A percentile compares a stretch with the other conserved stretches of the same genome.
These are phyloP conservation scores for Lyophyllum atratum DNA, from an alignment of 768 basidiomycete species.

Conservation along the genomic window DNA sequence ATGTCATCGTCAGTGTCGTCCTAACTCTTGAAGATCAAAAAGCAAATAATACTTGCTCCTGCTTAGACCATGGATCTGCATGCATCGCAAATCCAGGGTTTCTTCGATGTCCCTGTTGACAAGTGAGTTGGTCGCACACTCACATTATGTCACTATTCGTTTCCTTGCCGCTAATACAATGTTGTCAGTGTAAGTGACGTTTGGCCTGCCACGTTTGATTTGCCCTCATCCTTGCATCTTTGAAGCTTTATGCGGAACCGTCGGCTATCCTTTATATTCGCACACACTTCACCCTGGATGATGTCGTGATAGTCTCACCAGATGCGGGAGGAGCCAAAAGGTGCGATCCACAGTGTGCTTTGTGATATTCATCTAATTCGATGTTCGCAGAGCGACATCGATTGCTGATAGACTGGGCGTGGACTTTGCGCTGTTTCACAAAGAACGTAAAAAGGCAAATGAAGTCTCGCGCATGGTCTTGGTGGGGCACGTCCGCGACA, in stretches of 20 bases:
- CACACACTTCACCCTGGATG: slow-evolving; percentile 79
- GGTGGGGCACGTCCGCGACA: slow-evolving; percentile 91
- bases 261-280: slow-evolving; percentile 95
- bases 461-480: slow-evolving; percentile 94
- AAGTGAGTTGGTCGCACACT: slow-evolving; percentile 67
- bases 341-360: slow-evolving; percentile 42
- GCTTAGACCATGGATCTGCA: slow-evolving; percentile 96
- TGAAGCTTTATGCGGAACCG: slow-evolving; percentile 91
- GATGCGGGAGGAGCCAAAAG: slow-evolving; percentile 99
- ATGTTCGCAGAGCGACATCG: slow-evolving; percentile 78
- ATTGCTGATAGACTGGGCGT: slow-evolving; percentile 95
- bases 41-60: slow-evolving; percentile 5
- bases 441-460: slow-evolving; percentile 97
- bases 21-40: slow-evolving; percentile 7
- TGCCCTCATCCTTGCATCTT: neutral
- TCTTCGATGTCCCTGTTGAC: slow-evolving; percentile 99
- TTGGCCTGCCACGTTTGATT: slow-evolving; percentile 4
- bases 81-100: slow-evolving; percentile 98
- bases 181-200: slow-evolving; percentile 47
- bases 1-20: slow-evolving; percentile 80
- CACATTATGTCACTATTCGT: slow-evolving; percentile 1
- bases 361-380: slow-evolving; percentile 10
- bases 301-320: slow-evolving; percentile 95
- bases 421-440: slow-evolving; percentile 98
- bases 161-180: slow-evolving; percentile 10